These are phyloP conservation scores for Crepidotus variabilis DNA, from an alignment of 768 basidiomycete species.

Conservation along the genomic window DNA sequence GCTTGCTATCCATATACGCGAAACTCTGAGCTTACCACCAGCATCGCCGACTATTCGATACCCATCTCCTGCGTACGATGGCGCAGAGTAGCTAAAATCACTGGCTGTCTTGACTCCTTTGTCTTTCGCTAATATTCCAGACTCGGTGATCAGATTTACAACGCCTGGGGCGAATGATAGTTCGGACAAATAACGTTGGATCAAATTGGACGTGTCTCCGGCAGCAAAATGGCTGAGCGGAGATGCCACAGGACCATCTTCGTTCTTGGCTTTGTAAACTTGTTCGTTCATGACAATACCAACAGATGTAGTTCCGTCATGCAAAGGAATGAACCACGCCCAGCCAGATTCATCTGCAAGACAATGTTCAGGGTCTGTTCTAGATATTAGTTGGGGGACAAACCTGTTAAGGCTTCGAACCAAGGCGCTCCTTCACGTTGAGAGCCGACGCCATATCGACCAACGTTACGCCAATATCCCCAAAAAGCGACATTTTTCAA, in stretches of 20 bases:
- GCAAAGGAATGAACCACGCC: slow-evolving; percentile 73
- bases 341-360: slow-evolving; percentile 60
- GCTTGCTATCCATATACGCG: not conserved
- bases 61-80: slow-evolving; percentile 46
- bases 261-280: slow-evolving; percentile 36
- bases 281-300: slow-evolving; percentile 62
- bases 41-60: slow-evolving; percentile 68
- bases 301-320: slow-evolving; percentile 57
- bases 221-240: slow-evolving; percentile 23
- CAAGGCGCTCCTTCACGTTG: slow-evolving; percentile 54
- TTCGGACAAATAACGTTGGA: slow-evolving; percentile 39
- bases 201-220: slow-evolving; percentile 25
- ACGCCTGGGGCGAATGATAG: slow-evolving; percentile 46
- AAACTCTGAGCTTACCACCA: slow-evolving; percentile 39
- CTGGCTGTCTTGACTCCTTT: slow-evolving; percentile 49
- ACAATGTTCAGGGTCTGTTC: not conserved
- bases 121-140: slow-evolving; percentile 30
- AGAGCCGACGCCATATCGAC: slow-evolving; percentile 47
- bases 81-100: slow-evolving; percentile 65
- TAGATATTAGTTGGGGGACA: slow-evolving; percentile 10
- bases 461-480: slow-evolving; percentile 67
- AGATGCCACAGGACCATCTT: slow-evolving; percentile 14
- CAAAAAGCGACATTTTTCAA: slow-evolving; percentile 74
- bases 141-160: slow-evolving; percentile 35
- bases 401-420: slow-evolving; percentile 72